Conservation (phyloP, 2,329 filamentous ascomycete genomes). For the Exophiala spinifera region DNA sequence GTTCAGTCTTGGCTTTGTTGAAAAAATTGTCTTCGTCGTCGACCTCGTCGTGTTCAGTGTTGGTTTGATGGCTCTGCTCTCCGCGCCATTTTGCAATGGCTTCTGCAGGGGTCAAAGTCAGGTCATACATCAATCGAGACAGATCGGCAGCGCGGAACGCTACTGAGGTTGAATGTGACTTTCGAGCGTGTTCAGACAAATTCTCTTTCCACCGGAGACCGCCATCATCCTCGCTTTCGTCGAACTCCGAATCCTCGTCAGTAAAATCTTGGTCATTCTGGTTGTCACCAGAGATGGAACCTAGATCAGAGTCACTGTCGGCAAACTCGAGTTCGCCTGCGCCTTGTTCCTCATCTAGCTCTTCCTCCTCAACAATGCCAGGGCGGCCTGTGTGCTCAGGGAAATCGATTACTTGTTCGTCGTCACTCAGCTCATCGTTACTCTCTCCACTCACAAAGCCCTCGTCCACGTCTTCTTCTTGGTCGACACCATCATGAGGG, state of each 20-base stretch:
- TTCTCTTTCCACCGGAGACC: constrained; percentile 84
- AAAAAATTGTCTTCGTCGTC: constrained; percentile 67
- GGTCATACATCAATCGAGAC: constrained; percentile 84
- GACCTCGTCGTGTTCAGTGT: constrained; percentile 56
- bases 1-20: constrained; percentile 52
- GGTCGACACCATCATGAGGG: constrained; percentile 46
- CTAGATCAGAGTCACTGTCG: constrained; percentile 94
- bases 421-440: constrained; percentile 51
- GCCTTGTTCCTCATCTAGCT: constrained; percentile 54
- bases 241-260: constrained; percentile 53
- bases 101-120: constrained; percentile 69
- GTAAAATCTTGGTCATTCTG: constrained; percentile 52
- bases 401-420: constrained; percentile 37
- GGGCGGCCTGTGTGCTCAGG: constrained; percentile 44
- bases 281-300: constrained; percentile 70
- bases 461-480: constrained; percentile 57
- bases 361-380: constrained; percentile 42
- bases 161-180: constrained; percentile 65
- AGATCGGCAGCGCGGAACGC: constrained; percentile 79
- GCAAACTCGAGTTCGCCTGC: constrained; percentile 83
- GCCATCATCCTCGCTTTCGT: constrained; percentile 65
- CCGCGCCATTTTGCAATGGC: constrained; percentile 79
- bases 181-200: constrained; percentile 69
- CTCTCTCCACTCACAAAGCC: constrained; percentile 52
- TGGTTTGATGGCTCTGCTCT: constrained; percentile 57